Base-by-base conservation (phyloP, 495 filamentous ascomycete species). In the Daldinia grandis region DNA sequence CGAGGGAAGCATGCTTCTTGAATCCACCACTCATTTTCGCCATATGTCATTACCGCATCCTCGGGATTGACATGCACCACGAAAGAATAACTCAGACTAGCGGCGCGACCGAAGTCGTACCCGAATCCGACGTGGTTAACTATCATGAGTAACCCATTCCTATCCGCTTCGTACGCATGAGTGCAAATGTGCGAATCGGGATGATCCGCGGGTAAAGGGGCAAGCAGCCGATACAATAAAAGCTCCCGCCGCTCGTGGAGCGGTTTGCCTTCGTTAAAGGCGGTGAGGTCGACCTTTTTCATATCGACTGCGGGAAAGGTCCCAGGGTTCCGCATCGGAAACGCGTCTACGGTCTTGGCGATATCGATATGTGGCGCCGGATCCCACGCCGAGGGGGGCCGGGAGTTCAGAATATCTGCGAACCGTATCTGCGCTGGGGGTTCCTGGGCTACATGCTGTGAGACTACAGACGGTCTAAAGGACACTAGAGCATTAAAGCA, bases 91-190 rank as follows among this genome's bases (percentile, higher is more conserved):
- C 83, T 88, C 49, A 93, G 74, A 61, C 84, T 89, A 5, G 87
- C 87, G 74, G 89, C 88, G 37, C 81, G 75, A 4, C 75, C 84
- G 12, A 83, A 72, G 53, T 83, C 81, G 62, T 80, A 74, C 4
- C 83, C 85, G 35, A 87, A 84, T 0, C 86, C 87, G 7, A 90
- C 66, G 5, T 90, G 84, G 38, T 91, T 88, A 3, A 83, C 81
- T 35, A 89, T 81, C 77, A 91, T 80, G 71, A 90, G 81, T 59
- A 92, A 76, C 0, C 88, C 90, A 74, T 93, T 93, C 42, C 88
- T 84, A 71, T 93, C 91, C 28, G 84, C 86, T 1, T 88, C 85
- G 77, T 88, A 92, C 54, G 90, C 86, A 74, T 92, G 90, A 15
- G 86, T 85, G 63, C 84, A 84, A 4, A 89, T 83, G 75, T 91